A percentile compares a stretch with the other conserved stretches of the same genome.
Conservation (phyloP, 129 eudicot species). For the Smallanthus sonchifolius region DNA sequence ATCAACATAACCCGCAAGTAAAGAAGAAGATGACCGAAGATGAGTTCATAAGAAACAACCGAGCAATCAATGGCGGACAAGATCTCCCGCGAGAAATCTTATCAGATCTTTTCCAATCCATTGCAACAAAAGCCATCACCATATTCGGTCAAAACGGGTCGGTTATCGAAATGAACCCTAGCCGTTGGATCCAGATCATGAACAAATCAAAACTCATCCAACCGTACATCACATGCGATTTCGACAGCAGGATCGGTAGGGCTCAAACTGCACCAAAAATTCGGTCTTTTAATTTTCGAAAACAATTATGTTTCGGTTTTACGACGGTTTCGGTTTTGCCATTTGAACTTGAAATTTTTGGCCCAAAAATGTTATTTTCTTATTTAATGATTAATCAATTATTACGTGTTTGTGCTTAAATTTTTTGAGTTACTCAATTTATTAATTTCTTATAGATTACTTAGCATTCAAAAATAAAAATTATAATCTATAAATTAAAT, state of each 20-base stretch:
- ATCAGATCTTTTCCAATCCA: conserved; percentile 68
- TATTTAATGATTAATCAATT: no score
- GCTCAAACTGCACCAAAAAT: no score
- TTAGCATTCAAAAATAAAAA: no score
- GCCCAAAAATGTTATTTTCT: no score
- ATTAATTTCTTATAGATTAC: no score
- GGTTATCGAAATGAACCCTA: conserved; percentile 66
- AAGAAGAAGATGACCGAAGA: conserved; percentile 98
- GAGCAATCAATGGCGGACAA: conserved; percentile 73
- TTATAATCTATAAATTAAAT: no score
- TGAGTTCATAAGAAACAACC: conserved; percentile 71
- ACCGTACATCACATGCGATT: conserved; percentile 46
- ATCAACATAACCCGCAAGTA: conserved; percentile 95
- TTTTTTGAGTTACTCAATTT: no score
- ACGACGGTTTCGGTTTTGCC: no score
- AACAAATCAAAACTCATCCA: conserved; percentile 49
- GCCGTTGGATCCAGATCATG: conserved; percentile 73
- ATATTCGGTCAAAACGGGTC: conserved; percentile 39
- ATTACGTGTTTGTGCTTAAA: no score
- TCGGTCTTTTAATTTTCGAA: no score
- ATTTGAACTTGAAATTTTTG: no score
- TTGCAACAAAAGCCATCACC: conserved; percentile 55
- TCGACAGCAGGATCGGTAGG: conserved; percentile 54
- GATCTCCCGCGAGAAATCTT: conserved; percentile 89
- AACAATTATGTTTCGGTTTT: no score